Base-by-base conservation (phyloP, 2,329 filamentous ascomycete genomes). In the Fusarium scirpi region DNA sequence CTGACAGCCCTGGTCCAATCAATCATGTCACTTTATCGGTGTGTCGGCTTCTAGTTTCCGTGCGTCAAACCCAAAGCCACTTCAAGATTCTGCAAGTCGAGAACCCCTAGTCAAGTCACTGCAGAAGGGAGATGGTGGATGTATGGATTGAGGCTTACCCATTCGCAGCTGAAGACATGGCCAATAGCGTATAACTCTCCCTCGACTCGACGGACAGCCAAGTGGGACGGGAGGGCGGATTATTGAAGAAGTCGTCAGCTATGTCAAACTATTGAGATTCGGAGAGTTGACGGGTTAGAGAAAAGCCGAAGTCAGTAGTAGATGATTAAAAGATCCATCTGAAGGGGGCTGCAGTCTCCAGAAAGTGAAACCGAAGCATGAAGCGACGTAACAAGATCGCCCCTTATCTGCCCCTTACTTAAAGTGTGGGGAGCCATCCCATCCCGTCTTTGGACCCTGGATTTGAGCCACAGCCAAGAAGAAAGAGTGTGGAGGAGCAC, bases 371-470 rank as follows among this genome's bases (percentile, higher is more conserved):
- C 68, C 71, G 41, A 62, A 68, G 52, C 44, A 54, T 34, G 66
- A 70, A 58, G 71, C 64, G 70, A 70, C 63, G 27, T 63, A 55
- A 62, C 49, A 69, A 58, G 61, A 72, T 72, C 60, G 45, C 73
- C 69, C 65, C 65, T 58, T 60, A 67, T 65, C 57, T 66, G 58
- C 69, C 73, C 72, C 67, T 69, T 69, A 66, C 60, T 65, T 48
- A 62, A 57, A 57, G 56, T 71, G 58, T 71, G 73, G 69, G 63
- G 69, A 65, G 51, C 10, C 18, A 27, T 38, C 32, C 62, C 48
- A 59, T 74, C 72, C 34, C 34, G 18, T 38, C 34, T 38, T 11
- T 68, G 58, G 65, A 75, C 73, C 73, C 73, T 74, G 69, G 32
- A 64, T 58, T 62, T 52, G 34, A 71, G 73, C 73, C 73, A 75